Evolutionary conservation across 1,139 yeast genomes (phyloP).

Genomic region (Taphrina confusa): DNA sequence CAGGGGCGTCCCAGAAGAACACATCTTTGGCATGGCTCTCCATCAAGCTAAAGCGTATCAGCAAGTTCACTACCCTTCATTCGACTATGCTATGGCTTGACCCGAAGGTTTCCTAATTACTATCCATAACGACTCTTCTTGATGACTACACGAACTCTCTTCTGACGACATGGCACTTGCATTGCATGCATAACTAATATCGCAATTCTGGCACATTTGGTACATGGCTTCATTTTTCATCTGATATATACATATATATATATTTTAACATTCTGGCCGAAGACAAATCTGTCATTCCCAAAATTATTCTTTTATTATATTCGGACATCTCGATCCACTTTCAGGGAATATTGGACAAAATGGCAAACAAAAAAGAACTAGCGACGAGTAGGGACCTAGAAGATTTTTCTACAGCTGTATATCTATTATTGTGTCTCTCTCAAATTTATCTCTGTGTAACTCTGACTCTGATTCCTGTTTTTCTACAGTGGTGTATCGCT

Average conservation of each 20-base stretch:
- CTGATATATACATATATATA: not conserved
- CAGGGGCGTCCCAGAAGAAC: conserved; percentile 5
- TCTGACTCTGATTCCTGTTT: too few relatives aligned
- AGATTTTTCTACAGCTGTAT: too few relatives aligned
- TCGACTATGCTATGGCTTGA: conserved; percentile 14
- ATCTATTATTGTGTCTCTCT: too few relatives aligned
- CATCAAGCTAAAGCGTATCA: conserved; percentile 1
- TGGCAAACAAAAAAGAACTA: too few relatives aligned
- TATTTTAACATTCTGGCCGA: not conserved
- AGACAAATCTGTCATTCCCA: not conserved
- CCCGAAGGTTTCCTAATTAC: not conserved
- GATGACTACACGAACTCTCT: not conserved
- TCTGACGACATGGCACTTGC: not conserved
- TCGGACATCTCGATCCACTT: not conserved
- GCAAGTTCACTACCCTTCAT: not conserved
- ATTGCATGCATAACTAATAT: conserved; percentile 4
- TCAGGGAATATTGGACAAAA: too few relatives aligned
- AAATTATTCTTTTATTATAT: not conserved
- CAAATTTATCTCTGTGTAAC: too few relatives aligned
- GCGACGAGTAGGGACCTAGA: too few relatives aligned
- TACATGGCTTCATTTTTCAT: not conserved
- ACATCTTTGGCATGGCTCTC: conserved; percentile 3
- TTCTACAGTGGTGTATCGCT: too few relatives aligned
- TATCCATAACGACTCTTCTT: not conserved
- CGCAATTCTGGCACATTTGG: not conserved